A percentile compares a stretch with the other conserved stretches of the same genome.
phyloP scores from a whole-genome alignment of 192 early-diverging fungal genomes.

The Linnemannia elongata region DNA sequence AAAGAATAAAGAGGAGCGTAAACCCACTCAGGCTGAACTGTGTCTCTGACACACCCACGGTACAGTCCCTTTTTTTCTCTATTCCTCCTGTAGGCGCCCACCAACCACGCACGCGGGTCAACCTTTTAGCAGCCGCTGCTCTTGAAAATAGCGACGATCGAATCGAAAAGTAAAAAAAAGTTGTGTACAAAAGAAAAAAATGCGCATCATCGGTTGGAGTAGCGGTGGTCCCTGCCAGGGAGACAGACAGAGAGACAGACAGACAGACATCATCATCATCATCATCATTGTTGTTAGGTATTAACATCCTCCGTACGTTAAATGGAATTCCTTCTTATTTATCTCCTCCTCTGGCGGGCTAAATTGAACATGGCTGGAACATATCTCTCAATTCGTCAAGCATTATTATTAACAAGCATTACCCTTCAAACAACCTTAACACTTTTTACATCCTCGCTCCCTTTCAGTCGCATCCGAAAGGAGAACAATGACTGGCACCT shows the following conservation, averaged over 20 bases:
- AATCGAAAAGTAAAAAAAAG: background rate
- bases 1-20: background rate
- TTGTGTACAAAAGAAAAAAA: background rate
- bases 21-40: background rate
- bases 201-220: background rate
- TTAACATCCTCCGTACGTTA: background rate
- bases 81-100: background rate
- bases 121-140: background rate
- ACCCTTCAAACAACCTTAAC: background rate
- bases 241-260: background rate
- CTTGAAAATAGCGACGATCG: background rate
- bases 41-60: background rate
- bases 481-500: background rate
- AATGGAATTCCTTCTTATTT: background rate
- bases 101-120: background rate
- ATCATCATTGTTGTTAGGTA: background rate
- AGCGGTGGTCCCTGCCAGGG: background rate
- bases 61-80: too few species aligned
- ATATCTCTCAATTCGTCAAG: too few species aligned
- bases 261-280: background rate
- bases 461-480: background rate
- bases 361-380: background rate
- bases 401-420: too few species aligned
- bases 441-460: background rate
- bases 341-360: background rate